A percentile compares a stretch with the other conserved stretches of the same genome.
Conservation (phyloP, 805 yeast genomes). For the Wickerhamiella azymoides region DNA sequence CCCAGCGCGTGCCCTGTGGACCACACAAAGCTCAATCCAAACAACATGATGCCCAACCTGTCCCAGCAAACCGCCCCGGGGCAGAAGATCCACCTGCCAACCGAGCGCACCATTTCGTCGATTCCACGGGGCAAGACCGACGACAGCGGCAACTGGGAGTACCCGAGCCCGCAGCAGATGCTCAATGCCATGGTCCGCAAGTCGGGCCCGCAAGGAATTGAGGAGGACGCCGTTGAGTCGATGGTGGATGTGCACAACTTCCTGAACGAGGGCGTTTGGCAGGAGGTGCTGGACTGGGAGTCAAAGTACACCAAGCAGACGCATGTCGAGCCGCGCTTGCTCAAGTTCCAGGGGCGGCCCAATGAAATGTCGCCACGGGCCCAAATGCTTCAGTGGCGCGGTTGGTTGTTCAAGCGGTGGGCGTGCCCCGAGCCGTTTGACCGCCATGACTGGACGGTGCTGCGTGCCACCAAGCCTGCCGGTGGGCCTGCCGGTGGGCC, state of each 20-base stretch:
- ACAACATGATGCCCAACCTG: slow-evolving; percentile 65
- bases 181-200: slow-evolving; percentile 92
- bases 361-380: slow-evolving; percentile 81
- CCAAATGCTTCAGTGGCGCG: slow-evolving; percentile 45
- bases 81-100: slow-evolving; percentile 64
- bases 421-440: slow-evolving; percentile 84
- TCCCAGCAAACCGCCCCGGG: slow-evolving; percentile 65
- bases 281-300: slow-evolving; percentile 88
- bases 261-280: slow-evolving; percentile 96
- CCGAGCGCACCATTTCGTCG: slow-evolving; percentile 66
- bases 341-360: slow-evolving; percentile 86
- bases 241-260: slow-evolving; percentile 98
- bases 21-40: slow-evolving; percentile 48
- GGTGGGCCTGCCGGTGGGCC: background rate
- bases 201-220: slow-evolving; percentile 71
- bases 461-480: slow-evolving; percentile 36
- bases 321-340: slow-evolving; percentile 54
- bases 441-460: slow-evolving; percentile 96
- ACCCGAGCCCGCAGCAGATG: slow-evolving; percentile 99
- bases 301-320: slow-evolving; percentile 44
- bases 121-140: slow-evolving; percentile 69
- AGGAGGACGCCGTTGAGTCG: slow-evolving; percentile 88
- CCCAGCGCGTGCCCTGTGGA: slow-evolving; percentile 27
- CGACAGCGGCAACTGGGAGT: slow-evolving; percentile 82
- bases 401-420: slow-evolving; percentile 48